These are phyloP conservation scores for Tetrahymena borealis DNA, from an alignment of 73 alveolate species.

Conservation along the genomic window DNA sequence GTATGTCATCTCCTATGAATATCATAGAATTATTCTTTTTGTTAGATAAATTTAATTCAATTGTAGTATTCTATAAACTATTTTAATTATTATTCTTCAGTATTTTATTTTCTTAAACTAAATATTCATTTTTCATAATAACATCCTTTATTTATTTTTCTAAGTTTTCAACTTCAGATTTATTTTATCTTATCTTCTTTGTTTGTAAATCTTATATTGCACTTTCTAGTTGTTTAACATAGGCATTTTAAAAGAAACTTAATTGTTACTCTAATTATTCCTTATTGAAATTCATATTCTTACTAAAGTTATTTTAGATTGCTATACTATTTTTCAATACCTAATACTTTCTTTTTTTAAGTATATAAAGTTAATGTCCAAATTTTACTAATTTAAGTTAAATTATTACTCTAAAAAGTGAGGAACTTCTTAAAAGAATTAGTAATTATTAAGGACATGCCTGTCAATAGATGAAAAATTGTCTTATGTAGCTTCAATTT, in stretches of 20 bases:
- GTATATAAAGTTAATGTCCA: not conserved
- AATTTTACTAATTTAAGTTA: not conserved
- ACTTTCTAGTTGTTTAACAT: not conserved
- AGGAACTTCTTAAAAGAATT: not conserved
- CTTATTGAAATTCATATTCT: not conserved
- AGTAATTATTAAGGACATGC: not conserved
- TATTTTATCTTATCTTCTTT: not conserved
- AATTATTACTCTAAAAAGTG: not conserved
- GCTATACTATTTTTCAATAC: not conserved
- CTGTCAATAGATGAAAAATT: not conserved
- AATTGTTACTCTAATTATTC: not conserved
- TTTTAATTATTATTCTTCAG: not conserved
- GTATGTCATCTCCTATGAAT: not conserved
- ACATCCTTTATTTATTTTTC: not conserved
- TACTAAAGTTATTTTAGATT: not conserved
- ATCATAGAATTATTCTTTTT: not conserved
- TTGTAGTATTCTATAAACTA: not conserved
- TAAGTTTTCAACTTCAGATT: not conserved
- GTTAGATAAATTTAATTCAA: not conserved
- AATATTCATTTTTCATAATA: not conserved
- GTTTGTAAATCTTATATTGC: not conserved
- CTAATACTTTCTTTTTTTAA: not conserved
- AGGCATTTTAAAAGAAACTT: not conserved
- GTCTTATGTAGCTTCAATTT: not conserved
- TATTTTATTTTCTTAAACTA: not conserved